phyloP scores from a whole-genome alignment of 129 eudicot genomes.

The Escallonia rubra region DNA sequence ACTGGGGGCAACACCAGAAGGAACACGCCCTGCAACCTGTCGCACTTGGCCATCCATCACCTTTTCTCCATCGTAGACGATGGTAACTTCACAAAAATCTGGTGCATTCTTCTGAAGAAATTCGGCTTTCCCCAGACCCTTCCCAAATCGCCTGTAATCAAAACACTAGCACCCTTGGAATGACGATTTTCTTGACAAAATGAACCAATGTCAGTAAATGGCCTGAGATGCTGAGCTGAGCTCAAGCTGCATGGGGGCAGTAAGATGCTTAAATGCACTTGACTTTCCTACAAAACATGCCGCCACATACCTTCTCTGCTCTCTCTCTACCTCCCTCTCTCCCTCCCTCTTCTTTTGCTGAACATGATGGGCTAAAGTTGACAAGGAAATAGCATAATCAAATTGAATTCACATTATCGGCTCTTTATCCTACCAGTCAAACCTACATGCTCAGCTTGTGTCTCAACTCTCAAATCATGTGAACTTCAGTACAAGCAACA shows the following conservation, averaged over 20 bases:
- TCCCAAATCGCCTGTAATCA: slow-evolving; percentile 46
- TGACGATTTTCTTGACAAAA: background rate
- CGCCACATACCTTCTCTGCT: too few relatives aligned
- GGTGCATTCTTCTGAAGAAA: slow-evolving; percentile 63
- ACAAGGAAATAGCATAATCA: too few relatives aligned
- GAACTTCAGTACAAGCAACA: too few relatives aligned
- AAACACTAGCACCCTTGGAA: background rate
- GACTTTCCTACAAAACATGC: too few relatives aligned
- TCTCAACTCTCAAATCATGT: background rate
- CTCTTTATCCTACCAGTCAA: too few relatives aligned
- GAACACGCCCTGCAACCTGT: slow-evolving; percentile 9
- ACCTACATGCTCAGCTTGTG: background rate
- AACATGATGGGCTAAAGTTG: too few relatives aligned
- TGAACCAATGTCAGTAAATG: background rate
- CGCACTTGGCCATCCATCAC: slow-evolving; percentile 12
- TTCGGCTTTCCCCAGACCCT: slow-evolving; percentile 59
- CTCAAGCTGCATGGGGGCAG: background rate
- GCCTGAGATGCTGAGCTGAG: background rate
- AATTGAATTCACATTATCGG: too few relatives aligned
- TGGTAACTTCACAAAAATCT: slow-evolving; percentile 54
- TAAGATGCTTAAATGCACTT: background rate
- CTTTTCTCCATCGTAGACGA: slow-evolving; percentile 48
- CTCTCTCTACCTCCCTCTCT: too few relatives aligned
- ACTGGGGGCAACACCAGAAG: slow-evolving; percentile 27
- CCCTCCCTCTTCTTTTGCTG: too few relatives aligned